A percentile compares a stretch with the other conserved stretches of the same genome.
These are phyloP conservation scores for Madurella mycetomatis DNA, from an alignment of 2,329 filamentous ascomycete genomes.

Conservation along the genomic window DNA sequence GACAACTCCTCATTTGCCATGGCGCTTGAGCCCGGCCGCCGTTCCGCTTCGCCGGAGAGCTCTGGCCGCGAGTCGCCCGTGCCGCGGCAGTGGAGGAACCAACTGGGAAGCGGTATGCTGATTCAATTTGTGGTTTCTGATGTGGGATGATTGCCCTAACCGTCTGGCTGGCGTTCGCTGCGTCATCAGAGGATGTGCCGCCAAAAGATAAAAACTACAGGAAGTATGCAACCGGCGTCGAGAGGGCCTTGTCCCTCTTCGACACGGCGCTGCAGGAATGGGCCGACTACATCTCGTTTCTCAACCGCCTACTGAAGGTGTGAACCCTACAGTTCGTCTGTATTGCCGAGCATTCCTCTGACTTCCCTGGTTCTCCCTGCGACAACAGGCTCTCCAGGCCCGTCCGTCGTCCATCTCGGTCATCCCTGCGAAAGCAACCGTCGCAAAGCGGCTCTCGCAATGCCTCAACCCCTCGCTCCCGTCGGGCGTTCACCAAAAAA, in stretches of 20 bases:
- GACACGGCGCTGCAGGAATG: constrained; percentile 94
- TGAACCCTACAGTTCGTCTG: constrained; percentile 12
- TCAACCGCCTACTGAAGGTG: constrained; percentile 86
- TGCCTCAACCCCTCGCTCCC: constrained; percentile 90
- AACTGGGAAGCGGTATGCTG: constrained; percentile 67
- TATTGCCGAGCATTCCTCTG: not conserved
- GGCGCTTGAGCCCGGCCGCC: constrained; percentile 60
- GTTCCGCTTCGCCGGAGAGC: constrained; percentile 71
- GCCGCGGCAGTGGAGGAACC: constrained; percentile 71
- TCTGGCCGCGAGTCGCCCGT: constrained; percentile 77
- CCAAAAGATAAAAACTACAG: constrained; percentile 68
- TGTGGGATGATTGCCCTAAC: not conserved
- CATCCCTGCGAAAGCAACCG: constrained; percentile 75
- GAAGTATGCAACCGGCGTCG: constrained; percentile 83
- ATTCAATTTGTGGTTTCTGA: constrained; percentile 8
- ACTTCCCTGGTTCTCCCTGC: constrained; percentile 5
- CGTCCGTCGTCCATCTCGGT: constrained; percentile 66
- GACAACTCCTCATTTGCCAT: constrained; percentile 40
- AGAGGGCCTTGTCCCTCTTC: constrained; percentile 82
- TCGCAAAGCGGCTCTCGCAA: constrained; percentile 90
- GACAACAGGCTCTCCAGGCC: constrained; percentile 74
- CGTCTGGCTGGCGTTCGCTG: not conserved
- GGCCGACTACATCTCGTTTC: constrained; percentile 98
- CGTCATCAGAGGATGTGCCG: constrained; percentile 47
- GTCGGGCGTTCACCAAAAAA: constrained; percentile 95